Conservation (phyloP, 805 yeast species). For the Starmera pachycereana region DNA sequence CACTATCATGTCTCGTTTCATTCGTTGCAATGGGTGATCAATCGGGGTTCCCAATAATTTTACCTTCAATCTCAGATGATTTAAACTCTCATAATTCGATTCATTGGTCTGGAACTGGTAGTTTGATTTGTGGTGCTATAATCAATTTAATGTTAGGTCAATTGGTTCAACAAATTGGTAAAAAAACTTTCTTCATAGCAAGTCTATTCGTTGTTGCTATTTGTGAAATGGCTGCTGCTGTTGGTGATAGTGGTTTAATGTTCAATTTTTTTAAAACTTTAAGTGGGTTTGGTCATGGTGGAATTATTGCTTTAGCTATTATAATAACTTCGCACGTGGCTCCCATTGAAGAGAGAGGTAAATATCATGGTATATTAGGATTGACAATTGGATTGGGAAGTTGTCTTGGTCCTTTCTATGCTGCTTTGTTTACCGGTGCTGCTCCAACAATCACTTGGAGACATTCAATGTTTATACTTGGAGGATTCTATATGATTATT, state of each 20-base stretch:
- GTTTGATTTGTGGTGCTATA: conserved; percentile 37
- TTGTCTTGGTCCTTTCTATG: conserved; percentile 29
- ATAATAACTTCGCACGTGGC: conserved; percentile 43
- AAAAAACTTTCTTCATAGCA: conserved; percentile 31
- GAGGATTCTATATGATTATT: conserved; percentile 22
- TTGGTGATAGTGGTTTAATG: conserved; percentile 33
- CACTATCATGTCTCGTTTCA: not conserved
- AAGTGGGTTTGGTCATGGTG: conserved; percentile 48
- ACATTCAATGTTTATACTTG: conserved; percentile 25
- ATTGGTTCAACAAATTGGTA: conserved; percentile 40
- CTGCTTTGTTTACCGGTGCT: conserved; percentile 25
- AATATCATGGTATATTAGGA: conserved; percentile 45
- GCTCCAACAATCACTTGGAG: conserved; percentile 25
- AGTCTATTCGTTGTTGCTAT: conserved; percentile 27
- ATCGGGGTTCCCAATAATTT: conserved; percentile 36
- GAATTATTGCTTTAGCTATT: conserved; percentile 38
- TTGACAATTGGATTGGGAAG: conserved; percentile 38
- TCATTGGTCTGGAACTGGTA: conserved; percentile 48
- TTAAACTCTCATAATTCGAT: conserved; percentile 34
- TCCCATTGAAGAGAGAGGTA: conserved; percentile 40
- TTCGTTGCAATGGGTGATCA: conserved; percentile 1
- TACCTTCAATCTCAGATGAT: conserved; percentile 34
- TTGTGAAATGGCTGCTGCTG: conserved; percentile 38
- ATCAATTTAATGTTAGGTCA: conserved; percentile 43
- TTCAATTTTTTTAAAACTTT: conserved; percentile 40